phyloP scores from a whole-genome alignment of 2,329 filamentous ascomycete genomes.

The Botrytis fragariae region DNA sequence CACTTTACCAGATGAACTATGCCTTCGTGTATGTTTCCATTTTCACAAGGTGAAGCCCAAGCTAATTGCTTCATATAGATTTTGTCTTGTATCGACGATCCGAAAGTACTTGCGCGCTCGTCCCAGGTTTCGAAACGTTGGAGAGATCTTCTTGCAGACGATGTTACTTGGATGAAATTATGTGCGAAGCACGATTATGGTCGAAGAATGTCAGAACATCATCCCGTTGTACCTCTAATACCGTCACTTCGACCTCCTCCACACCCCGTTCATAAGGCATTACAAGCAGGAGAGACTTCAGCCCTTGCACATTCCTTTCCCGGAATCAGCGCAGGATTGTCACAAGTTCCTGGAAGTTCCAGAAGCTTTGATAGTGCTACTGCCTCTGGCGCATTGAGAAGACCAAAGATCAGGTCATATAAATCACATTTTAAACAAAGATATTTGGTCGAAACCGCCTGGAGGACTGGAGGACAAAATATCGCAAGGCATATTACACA shows the following conservation, averaged over 20 bases:
- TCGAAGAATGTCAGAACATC: conserved; percentile 49
- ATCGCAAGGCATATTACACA: conserved; percentile 87
- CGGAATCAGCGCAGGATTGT: conserved; percentile 43
- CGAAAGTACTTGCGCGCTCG: conserved; percentile 85
- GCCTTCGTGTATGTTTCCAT: conserved; percentile 66
- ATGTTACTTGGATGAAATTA: conserved; percentile 97
- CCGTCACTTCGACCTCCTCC: conserved; percentile 33
- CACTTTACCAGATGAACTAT: conserved; percentile 87
- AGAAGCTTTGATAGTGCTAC: conserved; percentile 56
- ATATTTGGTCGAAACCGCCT: conserved; percentile 95
- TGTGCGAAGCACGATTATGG: conserved; percentile 94
- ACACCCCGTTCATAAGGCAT: conserved; percentile 31
- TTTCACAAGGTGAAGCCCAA: not conserved
- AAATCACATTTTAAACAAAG: conserved; percentile 97
- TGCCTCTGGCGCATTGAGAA: conserved; percentile 44
- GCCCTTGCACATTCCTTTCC: conserved; percentile 45
- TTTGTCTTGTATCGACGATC: conserved; percentile 94
- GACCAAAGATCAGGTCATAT: conserved; percentile 74
- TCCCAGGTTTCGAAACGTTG: conserved; percentile 96
- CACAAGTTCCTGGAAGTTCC: conserved; percentile 32
- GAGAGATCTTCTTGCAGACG: conserved; percentile 90
- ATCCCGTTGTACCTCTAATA: conserved; percentile 28
- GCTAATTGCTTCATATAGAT: conserved; percentile 54
- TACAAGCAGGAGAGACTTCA: conserved; percentile 20
- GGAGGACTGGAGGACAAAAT: conserved; percentile 86